Evolutionary conservation across 108 stramenopile genomes (phyloP).

Genomic region (Cyclotella atomus): DNA sequence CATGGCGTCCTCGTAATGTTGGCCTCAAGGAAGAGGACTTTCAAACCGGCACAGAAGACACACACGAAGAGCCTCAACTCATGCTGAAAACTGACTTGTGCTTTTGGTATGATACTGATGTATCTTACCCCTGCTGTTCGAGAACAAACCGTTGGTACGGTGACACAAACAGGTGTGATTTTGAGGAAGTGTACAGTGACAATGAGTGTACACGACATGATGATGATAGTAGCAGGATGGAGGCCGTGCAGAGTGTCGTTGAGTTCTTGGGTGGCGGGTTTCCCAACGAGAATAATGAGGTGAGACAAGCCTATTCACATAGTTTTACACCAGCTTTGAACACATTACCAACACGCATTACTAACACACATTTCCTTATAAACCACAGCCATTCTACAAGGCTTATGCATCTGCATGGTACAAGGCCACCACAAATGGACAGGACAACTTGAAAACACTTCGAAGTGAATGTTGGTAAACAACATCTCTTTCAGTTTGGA

Average conservation of each 20-base stretch:
- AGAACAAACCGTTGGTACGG: conserved; percentile 13
- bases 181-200: conserved; percentile 2
- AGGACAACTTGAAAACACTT: conserved; percentile 17
- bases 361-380: no score
- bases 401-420: conserved; percentile 34
- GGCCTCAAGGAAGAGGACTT: conserved; percentile 32
- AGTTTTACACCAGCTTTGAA: no score
- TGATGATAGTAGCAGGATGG: not conserved
- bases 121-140: conserved; percentile 32
- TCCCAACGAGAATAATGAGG: conserved; percentile 33
- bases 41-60: conserved; percentile 9
- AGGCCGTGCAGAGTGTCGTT: conserved; percentile 22
- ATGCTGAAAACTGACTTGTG: conserved; percentile 52
- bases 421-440: conserved; percentile 38
- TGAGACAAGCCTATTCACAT: no score
- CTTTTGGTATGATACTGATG: conserved; percentile 14
- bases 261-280: conserved; percentile 32
- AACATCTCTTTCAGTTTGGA: no score
- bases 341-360: no score
- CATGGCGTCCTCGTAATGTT: conserved; percentile 32
- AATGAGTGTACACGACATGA: conserved; percentile 25
- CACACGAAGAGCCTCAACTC: conserved; percentile 16
- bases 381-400: conserved; percentile 33
- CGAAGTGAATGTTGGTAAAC: not conserved
- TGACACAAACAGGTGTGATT: conserved; percentile 20